phyloP scores from a whole-genome alignment of 305 asterid species.

The Andrographis paniculata region DNA sequence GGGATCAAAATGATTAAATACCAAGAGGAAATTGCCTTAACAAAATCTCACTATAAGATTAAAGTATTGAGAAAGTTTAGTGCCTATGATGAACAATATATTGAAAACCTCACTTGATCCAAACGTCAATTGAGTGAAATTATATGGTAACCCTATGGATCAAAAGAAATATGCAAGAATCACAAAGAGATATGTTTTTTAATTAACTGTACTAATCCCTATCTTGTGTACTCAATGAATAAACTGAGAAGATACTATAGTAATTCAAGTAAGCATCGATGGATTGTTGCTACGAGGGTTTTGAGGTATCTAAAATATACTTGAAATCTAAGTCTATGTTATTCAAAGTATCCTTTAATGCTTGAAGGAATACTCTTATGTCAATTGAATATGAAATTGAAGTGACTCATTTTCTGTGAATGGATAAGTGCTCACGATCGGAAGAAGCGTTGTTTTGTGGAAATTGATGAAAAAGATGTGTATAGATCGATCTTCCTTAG shows the following conservation, averaged over 20 bases:
- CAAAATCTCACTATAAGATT: background rate
- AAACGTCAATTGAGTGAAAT: background rate
- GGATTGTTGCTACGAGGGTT: background rate
- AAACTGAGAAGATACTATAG: background rate
- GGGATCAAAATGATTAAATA: background rate
- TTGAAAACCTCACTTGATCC: background rate
- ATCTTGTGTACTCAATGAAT: background rate
- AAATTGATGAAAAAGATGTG: background rate
- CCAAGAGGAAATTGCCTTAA: background rate
- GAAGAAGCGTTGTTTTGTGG: background rate
- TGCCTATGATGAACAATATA: background rate
- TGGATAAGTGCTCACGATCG: background rate
- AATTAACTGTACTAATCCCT: background rate
- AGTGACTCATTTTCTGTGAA: background rate
- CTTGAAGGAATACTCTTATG: slow-evolving; percentile 7
- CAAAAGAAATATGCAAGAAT: background rate
- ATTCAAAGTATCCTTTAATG: background rate
- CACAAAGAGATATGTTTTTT: background rate
- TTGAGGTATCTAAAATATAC: background rate
- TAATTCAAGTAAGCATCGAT: background rate
- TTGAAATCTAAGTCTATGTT: background rate
- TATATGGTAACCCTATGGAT: background rate
- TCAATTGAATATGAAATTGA: background rate
- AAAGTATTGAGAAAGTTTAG: no score
- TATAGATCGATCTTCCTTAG: background rate